Evolutionary conservation across 2,329 filamentous ascomycete genomes (phyloP), one percentile per base, ranked within the genome.

Genomic region (Pseudohalonectria lignicola): DNA sequence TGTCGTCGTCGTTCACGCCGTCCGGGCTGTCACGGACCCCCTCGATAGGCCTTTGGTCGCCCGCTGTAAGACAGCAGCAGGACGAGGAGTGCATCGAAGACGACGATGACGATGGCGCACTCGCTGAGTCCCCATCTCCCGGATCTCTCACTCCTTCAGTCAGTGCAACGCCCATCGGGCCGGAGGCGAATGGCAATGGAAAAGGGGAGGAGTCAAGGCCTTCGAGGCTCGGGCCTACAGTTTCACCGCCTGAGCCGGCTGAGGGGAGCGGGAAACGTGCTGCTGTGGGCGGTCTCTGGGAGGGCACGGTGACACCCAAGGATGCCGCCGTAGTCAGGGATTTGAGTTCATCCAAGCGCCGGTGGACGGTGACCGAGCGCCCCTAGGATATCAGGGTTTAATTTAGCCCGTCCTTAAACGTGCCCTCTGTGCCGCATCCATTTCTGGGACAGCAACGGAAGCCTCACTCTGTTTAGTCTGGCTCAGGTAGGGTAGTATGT

Each of bases 331-430:
- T 31, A 21, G 53, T 61, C 21, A 57, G 66, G 6, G 71, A 74
- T 40, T 41, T 62, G 40, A 63, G 59, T 25, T 56, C 61, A 16
- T 56, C 61, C 2, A 76, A 75, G 54, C 54, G 71, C 37, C 60
- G 71, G 18, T 76, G 72, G 72, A 74, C 71, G 17, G 63, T 74
- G 4, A 73, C 63, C 33, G 71, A 76, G 47, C 61, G 52, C 20
- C 44, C 44, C 33, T 51, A 45, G 34, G 28, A 30, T 26, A 42
- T 51, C 32, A 50, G 42, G n/a, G n/a, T n/a, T n/a, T n/a, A n/a
- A n/a, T n/a, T n/a, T n/a, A n/a, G n/a, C n/a, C n/a, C n/a, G n/a
- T n/a, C n/a, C n/a, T n/a, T n/a, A n/a, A n/a, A n/a, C n/a, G n/a
- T n/a, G n/a, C n/a, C n/a, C n/a, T n/a, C n/a, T n/a, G n/a, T n/a